Percentiles rank a stretch among this genome's conserved stretches.
phyloP scores from a whole-genome alignment of 2,329 filamentous ascomycete species.

The Trichoderma sp. region DNA sequence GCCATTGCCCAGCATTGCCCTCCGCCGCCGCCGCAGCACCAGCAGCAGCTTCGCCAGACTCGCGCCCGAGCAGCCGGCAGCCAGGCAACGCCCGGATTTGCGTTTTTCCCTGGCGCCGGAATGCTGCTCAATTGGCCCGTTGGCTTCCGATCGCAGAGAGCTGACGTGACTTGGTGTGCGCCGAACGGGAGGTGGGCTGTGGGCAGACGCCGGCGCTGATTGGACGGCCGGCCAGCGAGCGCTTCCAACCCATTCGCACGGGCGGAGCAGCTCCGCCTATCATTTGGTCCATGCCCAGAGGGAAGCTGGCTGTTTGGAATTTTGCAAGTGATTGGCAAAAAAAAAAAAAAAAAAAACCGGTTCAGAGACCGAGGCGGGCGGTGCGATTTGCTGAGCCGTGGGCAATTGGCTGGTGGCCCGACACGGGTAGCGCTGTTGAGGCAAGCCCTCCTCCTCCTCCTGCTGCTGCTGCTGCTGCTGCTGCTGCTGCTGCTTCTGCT shows the following conservation, averaged over 20 bases:
- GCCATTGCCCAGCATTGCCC: not conserved
- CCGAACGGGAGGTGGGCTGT: constrained; percentile 7
- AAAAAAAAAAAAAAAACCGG: not conserved
- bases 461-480: not conserved
- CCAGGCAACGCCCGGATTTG: not conserved
- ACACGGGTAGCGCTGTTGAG: not conserved
- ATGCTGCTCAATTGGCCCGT: constrained; percentile 10
- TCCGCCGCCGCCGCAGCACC: not conserved
- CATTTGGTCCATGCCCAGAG: constrained; percentile 7
- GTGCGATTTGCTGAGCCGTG: not conserved
- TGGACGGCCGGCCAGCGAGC: constrained; percentile 2
- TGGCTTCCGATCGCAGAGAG: constrained; percentile 6
- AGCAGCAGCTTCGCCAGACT: not conserved
- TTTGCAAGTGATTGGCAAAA: constrained; percentile 11
- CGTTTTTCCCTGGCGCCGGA: not conserved
- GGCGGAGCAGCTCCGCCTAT: constrained; percentile 18
- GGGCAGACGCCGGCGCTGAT: constrained; percentile 9
- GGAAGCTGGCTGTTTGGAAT: constrained; percentile 11
- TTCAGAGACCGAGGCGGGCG: not conserved
- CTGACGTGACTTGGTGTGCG: constrained; percentile 18
- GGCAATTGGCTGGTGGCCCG: constrained; percentile 4
- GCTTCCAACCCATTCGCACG: constrained; percentile 5
- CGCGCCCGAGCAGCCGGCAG: not conserved
- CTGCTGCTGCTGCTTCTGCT: not conserved
- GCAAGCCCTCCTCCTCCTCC: too few species aligned